phyloP scores from a whole-genome alignment of 1,284 basidiomycete genomes.

The Gomphus bonarii region DNA sequence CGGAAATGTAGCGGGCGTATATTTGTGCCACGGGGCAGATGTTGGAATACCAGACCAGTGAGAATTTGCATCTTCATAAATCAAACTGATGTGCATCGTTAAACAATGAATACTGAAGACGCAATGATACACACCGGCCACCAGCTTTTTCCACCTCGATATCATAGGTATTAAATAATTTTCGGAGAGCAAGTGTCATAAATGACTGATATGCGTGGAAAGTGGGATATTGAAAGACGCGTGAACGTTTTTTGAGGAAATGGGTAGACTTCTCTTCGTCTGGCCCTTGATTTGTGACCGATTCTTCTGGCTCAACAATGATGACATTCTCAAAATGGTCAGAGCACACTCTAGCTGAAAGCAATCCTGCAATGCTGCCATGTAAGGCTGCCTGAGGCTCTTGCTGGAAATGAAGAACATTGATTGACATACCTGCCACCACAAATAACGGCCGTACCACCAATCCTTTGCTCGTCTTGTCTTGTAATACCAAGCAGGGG shows the following conservation, averaged over 20 bases:
- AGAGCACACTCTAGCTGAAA: slow-evolving; percentile 14
- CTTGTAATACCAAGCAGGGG: too few relatives aligned
- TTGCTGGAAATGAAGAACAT: too few relatives aligned
- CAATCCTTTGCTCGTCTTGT: too few relatives aligned
- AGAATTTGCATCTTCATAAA: neutral
- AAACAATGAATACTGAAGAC: too few relatives aligned
- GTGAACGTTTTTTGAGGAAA: slow-evolving; percentile 2
- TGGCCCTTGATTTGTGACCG: slow-evolving; percentile 8
- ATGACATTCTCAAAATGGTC: slow-evolving; percentile 17
- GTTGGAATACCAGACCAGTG: neutral
- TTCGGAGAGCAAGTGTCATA: neutral
- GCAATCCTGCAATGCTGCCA: slow-evolving; percentile 15
- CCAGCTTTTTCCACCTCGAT: neutral
- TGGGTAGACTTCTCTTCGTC: slow-evolving; percentile 9
- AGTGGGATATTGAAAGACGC: slow-evolving; percentile 11
- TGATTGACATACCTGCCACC: too few relatives aligned
- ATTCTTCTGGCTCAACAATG: slow-evolving; percentile 16
- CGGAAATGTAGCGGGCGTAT: neutral
- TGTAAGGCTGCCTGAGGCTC: neutral
- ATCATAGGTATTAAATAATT: slow-evolving; percentile 7
- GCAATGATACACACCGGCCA: neutral
- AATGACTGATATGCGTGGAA: slow-evolving; percentile 11
- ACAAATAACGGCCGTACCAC: too few relatives aligned
- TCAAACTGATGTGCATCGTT: too few relatives aligned
- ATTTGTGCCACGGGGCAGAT: neutral